These are phyloP conservation scores for Ophiostoma tasmaniense DNA, from an alignment of 2,329 filamentous ascomycete genomes.

Conservation along the genomic window DNA sequence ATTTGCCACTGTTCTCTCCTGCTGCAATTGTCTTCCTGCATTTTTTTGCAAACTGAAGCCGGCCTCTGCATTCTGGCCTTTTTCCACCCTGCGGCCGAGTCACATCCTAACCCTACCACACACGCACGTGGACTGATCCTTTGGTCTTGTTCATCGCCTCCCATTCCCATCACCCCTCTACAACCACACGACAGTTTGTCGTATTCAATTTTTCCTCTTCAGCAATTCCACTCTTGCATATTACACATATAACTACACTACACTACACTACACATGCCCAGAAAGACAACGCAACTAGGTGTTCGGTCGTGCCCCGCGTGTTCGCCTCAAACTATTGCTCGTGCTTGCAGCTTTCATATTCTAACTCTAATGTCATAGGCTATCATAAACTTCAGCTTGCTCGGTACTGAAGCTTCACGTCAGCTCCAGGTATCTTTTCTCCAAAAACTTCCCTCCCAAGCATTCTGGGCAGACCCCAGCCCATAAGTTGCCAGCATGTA, in stretches of 20 bases:
- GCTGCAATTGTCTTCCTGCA: not conserved
- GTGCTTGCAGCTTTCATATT: not conserved
- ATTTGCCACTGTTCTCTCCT: not conserved
- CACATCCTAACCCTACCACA: conserved; percentile 3
- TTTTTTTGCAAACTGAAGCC: not conserved
- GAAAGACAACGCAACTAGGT: not conserved
- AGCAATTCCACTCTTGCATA: not conserved
- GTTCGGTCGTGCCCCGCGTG: not conserved
- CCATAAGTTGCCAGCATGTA: not conserved
- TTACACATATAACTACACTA: not conserved
- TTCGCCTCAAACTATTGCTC: not conserved
- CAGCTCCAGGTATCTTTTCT: not conserved
- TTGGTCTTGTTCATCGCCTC: not conserved
- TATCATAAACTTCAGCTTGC: not conserved
- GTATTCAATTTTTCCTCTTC: not conserved
- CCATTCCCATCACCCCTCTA: not conserved
- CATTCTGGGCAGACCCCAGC: not conserved
- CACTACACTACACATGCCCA: not conserved
- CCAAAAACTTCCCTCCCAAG: not conserved
- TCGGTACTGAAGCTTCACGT: not conserved
- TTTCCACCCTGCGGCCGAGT: not conserved
- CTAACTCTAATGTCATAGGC: not conserved
- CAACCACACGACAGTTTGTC: not conserved
- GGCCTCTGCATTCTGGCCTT: not conserved
- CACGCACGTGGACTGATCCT: conserved; percentile 9